A percentile compares a stretch with the other conserved stretches of the same genome.
Evolutionary conservation across 1,284 basidiomycete genomes (phyloP).

Genomic region (Chiua sp.): DNA sequence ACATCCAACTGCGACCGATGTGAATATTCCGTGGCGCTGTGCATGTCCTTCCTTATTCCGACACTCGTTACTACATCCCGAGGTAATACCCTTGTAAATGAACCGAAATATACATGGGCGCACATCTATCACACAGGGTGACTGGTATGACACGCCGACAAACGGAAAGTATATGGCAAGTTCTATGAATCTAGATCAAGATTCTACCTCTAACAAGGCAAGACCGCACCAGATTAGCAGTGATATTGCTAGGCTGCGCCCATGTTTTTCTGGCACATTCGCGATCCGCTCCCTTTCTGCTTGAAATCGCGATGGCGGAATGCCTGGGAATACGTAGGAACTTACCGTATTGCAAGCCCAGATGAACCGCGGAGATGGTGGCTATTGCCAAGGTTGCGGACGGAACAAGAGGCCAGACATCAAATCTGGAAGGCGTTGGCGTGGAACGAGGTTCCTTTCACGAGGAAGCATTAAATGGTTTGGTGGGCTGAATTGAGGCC

Average conservation of each 20-base stretch:
- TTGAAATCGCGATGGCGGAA: too few relatives aligned
- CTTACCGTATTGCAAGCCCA: too few relatives aligned
- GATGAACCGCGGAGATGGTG: too few relatives aligned
- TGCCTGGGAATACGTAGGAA: too few relatives aligned
- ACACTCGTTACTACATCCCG: neutral
- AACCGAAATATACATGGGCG: neutral
- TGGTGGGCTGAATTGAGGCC: too few relatives aligned
- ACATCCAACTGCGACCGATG: neutral
- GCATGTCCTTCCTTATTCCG: neutral
- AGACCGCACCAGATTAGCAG: slow-evolving; percentile 5
- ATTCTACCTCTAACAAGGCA: neutral
- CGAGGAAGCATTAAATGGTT: too few relatives aligned
- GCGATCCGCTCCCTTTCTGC: slow-evolving; percentile 61
- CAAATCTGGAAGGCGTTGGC: slow-evolving; percentile 21
- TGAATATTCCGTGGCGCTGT: neutral
- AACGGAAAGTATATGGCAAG: too few relatives aligned
- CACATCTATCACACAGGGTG: neutral
- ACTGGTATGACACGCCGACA: neutral
- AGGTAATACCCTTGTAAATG: neutral
- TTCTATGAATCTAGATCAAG: too few relatives aligned
- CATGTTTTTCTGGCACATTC: slow-evolving; percentile 58
- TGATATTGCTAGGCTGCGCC: slow-evolving; percentile 80
- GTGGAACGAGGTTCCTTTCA: slow-evolving; percentile 13
- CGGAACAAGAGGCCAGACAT: slow-evolving; percentile 10
- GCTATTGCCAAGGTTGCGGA: neutral